phyloP scores from a whole-genome alignment of 768 basidiomycete genomes.

The Gymnopilus junonius region DNA sequence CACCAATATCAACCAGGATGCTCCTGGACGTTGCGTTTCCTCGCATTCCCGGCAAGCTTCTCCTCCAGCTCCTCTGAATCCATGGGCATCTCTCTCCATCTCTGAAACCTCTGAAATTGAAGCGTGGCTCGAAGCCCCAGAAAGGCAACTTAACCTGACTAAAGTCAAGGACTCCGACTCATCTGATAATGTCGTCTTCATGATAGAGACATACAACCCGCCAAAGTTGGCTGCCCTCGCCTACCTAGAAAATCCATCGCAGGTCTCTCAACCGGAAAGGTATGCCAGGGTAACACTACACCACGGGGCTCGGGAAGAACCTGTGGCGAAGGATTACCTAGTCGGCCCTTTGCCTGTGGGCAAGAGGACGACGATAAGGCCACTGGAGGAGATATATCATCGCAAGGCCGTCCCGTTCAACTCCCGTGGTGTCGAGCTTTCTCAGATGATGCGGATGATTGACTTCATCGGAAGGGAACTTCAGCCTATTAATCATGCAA shows the following conservation, averaged over 20 bases:
- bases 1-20: not conserved
- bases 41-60: slow-evolving; percentile 32
- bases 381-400: slow-evolving; percentile 56
- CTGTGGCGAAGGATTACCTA: slow-evolving; percentile 56
- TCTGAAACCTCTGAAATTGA: slow-evolving; percentile 47
- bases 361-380: slow-evolving; percentile 40
- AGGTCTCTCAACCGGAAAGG: slow-evolving; percentile 32
- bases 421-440: slow-evolving; percentile 40
- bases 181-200: slow-evolving; percentile 54
- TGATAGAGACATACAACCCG: slow-evolving; percentile 55
- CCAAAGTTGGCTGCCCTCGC: slow-evolving; percentile 49
- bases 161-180: slow-evolving; percentile 20
- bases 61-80: slow-evolving; percentile 48
- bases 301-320: slow-evolving; percentile 45
- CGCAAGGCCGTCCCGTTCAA: slow-evolving; percentile 57
- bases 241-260: slow-evolving; percentile 43
- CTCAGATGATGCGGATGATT: slow-evolving; percentile 31
- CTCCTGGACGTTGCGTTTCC: slow-evolving; percentile 38
- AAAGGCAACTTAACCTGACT: slow-evolving; percentile 54
- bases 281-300: slow-evolving; percentile 57
- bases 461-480: slow-evolving; percentile 37
- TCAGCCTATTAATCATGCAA: slow-evolving; percentile 41
- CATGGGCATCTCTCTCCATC: slow-evolving; percentile 55
- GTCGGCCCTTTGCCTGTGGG: slow-evolving; percentile 61
- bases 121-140: slow-evolving; percentile 48